Evolutionary conservation across 176 grass and related monocot species (phyloP).

Genomic region (Eleusine indica): DNA sequence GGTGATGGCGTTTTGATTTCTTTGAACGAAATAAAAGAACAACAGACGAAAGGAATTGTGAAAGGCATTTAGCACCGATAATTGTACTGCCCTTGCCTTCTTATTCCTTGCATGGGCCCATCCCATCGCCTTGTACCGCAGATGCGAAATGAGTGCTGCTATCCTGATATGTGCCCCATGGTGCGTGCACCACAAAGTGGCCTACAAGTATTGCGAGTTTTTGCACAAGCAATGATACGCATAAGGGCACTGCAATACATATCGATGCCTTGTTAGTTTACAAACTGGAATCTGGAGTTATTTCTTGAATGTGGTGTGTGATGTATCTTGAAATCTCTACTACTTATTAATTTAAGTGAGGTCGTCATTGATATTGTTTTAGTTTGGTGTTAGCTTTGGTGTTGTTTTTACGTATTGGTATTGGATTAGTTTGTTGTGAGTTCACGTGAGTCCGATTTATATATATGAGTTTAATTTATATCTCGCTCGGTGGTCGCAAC

Average conservation of each 20-base stretch:
- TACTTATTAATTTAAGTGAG: no score
- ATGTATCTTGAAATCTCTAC: no score
- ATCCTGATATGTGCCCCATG: neutral
- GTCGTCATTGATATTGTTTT: no score
- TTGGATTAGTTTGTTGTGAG: no score
- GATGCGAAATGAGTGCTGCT: conserved; percentile 23
- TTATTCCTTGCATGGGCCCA: conserved; percentile 24
- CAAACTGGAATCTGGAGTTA: neutral
- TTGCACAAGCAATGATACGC: neutral
- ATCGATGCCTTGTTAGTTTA: no score
- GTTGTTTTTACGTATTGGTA: no score
- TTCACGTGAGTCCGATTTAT: no score
- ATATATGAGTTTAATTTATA: no score
- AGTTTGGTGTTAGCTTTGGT: no score
- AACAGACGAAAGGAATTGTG: neutral
- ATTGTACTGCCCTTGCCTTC: neutral
- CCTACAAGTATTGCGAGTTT: neutral
- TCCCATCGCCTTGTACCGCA: conserved; percentile 25
- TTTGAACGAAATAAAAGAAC: neutral
- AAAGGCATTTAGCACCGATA: neutral
- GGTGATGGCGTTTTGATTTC: neutral
- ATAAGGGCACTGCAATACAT: neutral
- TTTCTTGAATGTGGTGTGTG: no score
- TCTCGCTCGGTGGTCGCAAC: no score
- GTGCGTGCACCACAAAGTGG: conserved; percentile 16